phyloP scores from a whole-genome alignment of 164 flowering plant species.

The Stephania yunnanensis region DNA sequence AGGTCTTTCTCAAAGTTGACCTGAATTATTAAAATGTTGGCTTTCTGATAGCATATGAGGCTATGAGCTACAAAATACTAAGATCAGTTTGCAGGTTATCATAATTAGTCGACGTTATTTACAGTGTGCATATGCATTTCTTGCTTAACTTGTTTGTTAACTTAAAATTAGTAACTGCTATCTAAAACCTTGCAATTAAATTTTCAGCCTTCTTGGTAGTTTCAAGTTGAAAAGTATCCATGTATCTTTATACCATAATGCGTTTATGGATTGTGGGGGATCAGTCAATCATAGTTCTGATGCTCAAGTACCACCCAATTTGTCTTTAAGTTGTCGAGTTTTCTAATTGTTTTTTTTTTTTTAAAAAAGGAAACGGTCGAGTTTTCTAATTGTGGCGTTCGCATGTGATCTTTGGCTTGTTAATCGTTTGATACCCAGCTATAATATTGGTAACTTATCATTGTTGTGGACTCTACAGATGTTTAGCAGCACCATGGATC shows the following conservation, averaged over 20 bases:
- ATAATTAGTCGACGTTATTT: too few species aligned
- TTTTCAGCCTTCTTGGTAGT: neutral
- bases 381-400: neutral
- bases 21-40: too few species aligned
- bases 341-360: neutral
- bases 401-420: neutral
- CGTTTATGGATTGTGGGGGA: neutral
- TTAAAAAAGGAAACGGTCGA: too few species aligned
- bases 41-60: too few species aligned
- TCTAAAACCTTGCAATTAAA: neutral
- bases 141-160: too few species aligned
- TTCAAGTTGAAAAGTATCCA: neutral
- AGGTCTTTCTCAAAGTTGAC: too few species aligned
- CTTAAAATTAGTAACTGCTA: too few species aligned
- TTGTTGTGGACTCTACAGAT: slow-evolving; percentile 25
- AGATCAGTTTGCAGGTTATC: too few species aligned
- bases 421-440: neutral
- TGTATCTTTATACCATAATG: neutral
- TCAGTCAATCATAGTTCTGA: neutral
- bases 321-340: too few species aligned
- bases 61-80: too few species aligned
- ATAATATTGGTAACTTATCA: neutral
- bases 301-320: too few species aligned
- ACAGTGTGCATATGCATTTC: too few species aligned
- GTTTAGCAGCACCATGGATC: slow-evolving; percentile 16